phyloP scores from a whole-genome alignment of 768 basidiomycete genomes.

The Xerocomellus intermedius region DNA sequence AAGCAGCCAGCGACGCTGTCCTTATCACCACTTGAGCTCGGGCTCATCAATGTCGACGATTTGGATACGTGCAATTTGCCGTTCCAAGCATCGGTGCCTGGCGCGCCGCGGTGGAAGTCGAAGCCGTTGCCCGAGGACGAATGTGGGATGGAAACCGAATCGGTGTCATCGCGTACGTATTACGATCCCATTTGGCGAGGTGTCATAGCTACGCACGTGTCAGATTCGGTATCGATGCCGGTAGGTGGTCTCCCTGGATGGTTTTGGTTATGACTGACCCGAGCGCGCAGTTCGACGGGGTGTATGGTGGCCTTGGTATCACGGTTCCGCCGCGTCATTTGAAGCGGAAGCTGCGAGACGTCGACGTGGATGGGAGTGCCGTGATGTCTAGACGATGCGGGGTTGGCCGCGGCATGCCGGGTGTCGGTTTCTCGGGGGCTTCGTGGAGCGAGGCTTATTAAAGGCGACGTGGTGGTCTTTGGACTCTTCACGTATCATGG shows the following conservation, averaged over 20 bases:
- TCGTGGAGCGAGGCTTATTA: not conserved
- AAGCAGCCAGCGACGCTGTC: not conserved
- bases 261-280: not conserved
- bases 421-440: not conserved
- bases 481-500: not conserved
- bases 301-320: slow-evolving; percentile 4
- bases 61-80: not conserved
- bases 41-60: not conserved
- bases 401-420: not conserved
- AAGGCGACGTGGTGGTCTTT: not conserved
- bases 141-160: not conserved
- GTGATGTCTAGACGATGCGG: not conserved
- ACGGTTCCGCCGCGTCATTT: not conserved
- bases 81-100: slow-evolving; percentile 7
- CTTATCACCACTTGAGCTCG: slow-evolving; percentile 8
- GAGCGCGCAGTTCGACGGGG: not conserved
- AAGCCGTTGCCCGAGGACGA: slow-evolving; percentile 21
- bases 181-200: not conserved
- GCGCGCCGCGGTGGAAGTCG: slow-evolving; percentile 24
- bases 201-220: not conserved
- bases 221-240: not conserved
- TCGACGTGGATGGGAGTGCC: not conserved
- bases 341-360: slow-evolving; percentile 20
- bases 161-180: not conserved
- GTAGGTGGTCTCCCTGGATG: slow-evolving; percentile 8